Percentiles rank a stretch among this genome's conserved stretches.
These are phyloP conservation scores for Phytophthora melonis DNA, from an alignment of 352 stramenopile genomes.

Conservation along the genomic window DNA sequence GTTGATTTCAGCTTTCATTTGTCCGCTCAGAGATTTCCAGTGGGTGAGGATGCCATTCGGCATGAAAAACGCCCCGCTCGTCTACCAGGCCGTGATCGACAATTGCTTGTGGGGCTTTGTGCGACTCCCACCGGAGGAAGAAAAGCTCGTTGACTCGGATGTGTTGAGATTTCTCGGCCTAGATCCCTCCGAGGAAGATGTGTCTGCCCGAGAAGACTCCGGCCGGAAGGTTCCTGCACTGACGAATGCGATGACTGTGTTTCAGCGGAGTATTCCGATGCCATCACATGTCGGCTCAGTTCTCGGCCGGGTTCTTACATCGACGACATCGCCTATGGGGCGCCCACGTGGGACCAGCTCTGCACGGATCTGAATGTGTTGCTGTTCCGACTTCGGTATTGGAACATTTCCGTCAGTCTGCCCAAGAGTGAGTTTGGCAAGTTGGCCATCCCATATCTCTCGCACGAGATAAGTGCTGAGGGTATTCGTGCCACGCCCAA, in stretches of 20 bases:
- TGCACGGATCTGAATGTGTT: neutral
- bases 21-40: constrained; percentile 7
- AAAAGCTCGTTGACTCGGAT: neutral
- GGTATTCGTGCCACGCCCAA: neutral
- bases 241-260: neutral
- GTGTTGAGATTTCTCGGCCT: neutral
- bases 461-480: neutral
- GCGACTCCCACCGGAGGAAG: neutral
- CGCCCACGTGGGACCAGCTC: neutral
- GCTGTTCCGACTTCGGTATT: neutral
- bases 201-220: neutral
- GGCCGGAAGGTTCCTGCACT: neutral
- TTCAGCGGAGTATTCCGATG: neutral
- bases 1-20: constrained; percentile 7
- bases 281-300: neutral
- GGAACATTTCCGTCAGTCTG: constrained; percentile 8
- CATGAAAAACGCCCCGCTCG: neutral
- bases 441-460: neutral
- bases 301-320: neutral
- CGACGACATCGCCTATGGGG: neutral
- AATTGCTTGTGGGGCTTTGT: constrained; percentile 8
- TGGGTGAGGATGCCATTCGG: constrained; percentile 7
- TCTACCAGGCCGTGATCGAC: constrained; percentile 1
- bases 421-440: constrained; percentile 1
- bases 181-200: neutral